phyloP scores from a whole-genome alignment of 257 asterid species.

The Nicotiana undulata region DNA sequence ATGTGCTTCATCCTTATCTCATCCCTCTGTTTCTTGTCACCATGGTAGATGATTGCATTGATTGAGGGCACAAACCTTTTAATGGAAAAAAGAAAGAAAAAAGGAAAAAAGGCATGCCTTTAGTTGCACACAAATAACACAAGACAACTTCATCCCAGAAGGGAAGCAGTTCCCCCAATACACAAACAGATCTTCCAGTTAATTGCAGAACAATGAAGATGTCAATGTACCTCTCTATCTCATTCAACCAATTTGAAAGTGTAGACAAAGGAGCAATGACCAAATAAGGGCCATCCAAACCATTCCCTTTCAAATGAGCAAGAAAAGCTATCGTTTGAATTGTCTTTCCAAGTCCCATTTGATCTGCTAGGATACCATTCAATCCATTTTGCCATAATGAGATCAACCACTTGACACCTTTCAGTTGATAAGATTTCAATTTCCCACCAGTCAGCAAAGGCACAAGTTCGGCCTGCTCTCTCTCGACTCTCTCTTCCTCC shows the following conservation, averaged over 20 bases:
- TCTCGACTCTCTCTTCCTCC: constrained; percentile 58
- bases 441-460: constrained; percentile 95
- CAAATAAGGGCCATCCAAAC: constrained; percentile 85
- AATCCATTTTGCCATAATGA: constrained; percentile 99
- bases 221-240: constrained; percentile 54
- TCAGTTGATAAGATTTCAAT: constrained; percentile 81
- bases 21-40: constrained; percentile 61
- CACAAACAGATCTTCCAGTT: neutral
- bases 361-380: constrained; percentile 98
- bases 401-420: constrained; percentile 98
- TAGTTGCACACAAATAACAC: neutral
- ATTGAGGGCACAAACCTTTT: constrained; percentile 77
- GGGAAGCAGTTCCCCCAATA: constrained; percentile 2
- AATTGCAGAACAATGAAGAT: neutral
- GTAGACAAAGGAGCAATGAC: constrained; percentile 95
- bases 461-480: constrained; percentile 82
- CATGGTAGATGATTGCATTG: constrained; percentile 77
- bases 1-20: constrained; percentile 69
- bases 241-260: constrained; percentile 94
- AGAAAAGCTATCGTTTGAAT: constrained; percentile 94
- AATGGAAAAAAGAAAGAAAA: constrained; percentile 4
- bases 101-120: neutral
- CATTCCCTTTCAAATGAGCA: constrained; percentile 94
- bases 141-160: neutral
- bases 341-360: constrained; percentile 99